These are phyloP conservation scores for Mycena capillaripes DNA, from an alignment of 768 basidiomycete genomes.

Conservation along the genomic window DNA sequence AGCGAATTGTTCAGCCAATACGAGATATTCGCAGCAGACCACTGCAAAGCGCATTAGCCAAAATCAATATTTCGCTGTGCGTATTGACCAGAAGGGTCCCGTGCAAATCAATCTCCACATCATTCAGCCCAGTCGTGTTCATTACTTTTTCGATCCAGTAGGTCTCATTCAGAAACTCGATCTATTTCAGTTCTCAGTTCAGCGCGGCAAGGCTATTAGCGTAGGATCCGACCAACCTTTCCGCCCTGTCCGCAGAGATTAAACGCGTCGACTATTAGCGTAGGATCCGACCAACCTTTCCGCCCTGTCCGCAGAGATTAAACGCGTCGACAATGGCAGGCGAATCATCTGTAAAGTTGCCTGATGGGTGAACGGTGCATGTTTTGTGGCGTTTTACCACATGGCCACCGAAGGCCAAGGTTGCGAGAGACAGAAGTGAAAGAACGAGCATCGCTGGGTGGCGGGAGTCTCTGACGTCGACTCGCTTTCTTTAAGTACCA, in stretches of 20 bases:
- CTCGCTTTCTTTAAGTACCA: not conserved
- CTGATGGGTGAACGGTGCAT: constrained; percentile 39
- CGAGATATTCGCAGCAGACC: constrained; percentile 52
- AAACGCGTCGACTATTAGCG: constrained; percentile 40
- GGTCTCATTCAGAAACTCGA: constrained; percentile 47
- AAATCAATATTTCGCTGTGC: not conserved
- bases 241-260: constrained; percentile 24
- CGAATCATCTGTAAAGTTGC: constrained; percentile 41
- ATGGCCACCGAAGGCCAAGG: constrained; percentile 6
- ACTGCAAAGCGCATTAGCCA: not conserved
- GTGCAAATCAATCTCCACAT: constrained; percentile 49
- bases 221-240: not conserved
- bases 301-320: constrained; percentile 22
- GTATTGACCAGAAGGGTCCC: constrained; percentile 52
- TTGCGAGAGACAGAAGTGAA: not conserved
- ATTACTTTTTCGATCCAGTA: constrained; percentile 51
- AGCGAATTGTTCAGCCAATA: constrained; percentile 54
- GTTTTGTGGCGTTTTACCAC: constrained; percentile 10
- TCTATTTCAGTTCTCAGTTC: constrained; percentile 26
- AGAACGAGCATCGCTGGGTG: constrained; percentile 12
- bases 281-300: not conserved
- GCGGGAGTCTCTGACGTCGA: not conserved
- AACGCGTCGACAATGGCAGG: constrained; percentile 44
- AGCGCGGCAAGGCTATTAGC: not conserved
- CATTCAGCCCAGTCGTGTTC: constrained; percentile 49